Evolutionary conservation across 1,139 yeast genomes (phyloP), one percentile per base, ranked within the genome.

Genomic region (Pichia sp.): DNA sequence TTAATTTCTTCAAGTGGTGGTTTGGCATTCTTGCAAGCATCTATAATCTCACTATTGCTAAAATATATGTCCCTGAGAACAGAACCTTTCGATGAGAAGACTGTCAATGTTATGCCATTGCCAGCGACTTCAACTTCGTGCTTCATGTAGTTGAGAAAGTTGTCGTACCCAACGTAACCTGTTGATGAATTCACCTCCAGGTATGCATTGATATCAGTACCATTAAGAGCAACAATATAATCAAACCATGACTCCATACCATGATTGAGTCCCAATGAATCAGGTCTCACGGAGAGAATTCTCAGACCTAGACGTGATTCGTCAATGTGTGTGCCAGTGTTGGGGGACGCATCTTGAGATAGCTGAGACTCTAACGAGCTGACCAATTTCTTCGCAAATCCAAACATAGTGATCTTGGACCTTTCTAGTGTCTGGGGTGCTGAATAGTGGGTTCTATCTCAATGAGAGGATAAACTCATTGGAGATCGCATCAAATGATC

Each of bases 1-100:
- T 29, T 34, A 5, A 44, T 24, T 30, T 40, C 44, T 16, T 44
- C 37, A 11, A 39, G 49, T 9, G 50, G 35, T 2, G 29, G 29
- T 3, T 15, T 22, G 8, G 12, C 13, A 2, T 27, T 25, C 5
- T 30, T 23, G 8, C 18, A 12, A 11, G 45, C 51, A 3, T 49
- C 37, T 10, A 42, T 39, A 3, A 40, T 19, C 20, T 32, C 41
- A 11, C 55, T 49, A 14, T 77, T 60, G 6, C 74, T 67, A 8
- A 83, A 46, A 2, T 50, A 46, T 1, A 83, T 63, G 22, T 67
- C 67, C 45, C 93, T 68, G 14, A 69, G 58, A 4, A 69, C 56
- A 2, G 94, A 88, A 22, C 98, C 98, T 59, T 88, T 88, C 4
- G 95, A 91, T 35, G 76, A 78, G 94, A 96, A 91, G 3, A 87